Conservation (phyloP, 768 basidiomycete species). For the Naematelia encephala region DNA sequence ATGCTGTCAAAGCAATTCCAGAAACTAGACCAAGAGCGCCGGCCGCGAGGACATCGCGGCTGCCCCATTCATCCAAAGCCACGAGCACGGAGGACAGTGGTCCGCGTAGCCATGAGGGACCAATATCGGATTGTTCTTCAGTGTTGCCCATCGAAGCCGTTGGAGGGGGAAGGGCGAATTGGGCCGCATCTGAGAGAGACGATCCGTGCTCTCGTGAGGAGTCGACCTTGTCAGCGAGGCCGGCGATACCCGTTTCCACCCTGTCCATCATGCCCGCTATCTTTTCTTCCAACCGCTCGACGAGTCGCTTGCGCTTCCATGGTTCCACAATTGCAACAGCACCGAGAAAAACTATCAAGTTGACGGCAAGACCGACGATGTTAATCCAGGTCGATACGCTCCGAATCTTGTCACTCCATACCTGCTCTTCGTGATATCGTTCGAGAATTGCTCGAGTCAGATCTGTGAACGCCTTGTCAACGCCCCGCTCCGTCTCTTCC, state of each 20-base stretch:
- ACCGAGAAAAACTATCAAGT: conserved; percentile 81
- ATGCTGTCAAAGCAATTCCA: neutral
- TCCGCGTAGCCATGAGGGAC: no score
- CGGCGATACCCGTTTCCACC: conserved; percentile 50
- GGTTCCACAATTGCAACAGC: conserved; percentile 92
- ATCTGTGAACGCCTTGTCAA: conserved; percentile 78
- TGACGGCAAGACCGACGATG: conserved; percentile 77
- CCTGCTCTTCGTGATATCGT: conserved; percentile 95
- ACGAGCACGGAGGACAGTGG: no score
- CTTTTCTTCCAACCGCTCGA: conserved; percentile 83
- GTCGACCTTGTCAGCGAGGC: conserved; percentile 1
- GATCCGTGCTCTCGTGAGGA: neutral
- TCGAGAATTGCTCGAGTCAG: conserved; percentile 80
- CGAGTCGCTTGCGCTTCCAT: conserved; percentile 84
- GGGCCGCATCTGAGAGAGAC: neutral
- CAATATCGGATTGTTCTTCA: no score
- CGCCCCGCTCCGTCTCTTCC: conserved; percentile 67
- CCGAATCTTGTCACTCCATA: conserved; percentile 98
- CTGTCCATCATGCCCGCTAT: conserved; percentile 59
- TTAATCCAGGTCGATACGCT: conserved; percentile 92
- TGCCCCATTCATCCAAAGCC: neutral
- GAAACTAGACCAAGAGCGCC: neutral
- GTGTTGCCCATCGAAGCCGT: no score
- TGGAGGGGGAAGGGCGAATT: neutral
- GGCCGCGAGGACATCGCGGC: neutral